Evolutionary conservation across 148 eudicot genomes (phyloP), one percentile per base, ranked within the genome.

Genomic region (Pouteria glomerata): DNA sequence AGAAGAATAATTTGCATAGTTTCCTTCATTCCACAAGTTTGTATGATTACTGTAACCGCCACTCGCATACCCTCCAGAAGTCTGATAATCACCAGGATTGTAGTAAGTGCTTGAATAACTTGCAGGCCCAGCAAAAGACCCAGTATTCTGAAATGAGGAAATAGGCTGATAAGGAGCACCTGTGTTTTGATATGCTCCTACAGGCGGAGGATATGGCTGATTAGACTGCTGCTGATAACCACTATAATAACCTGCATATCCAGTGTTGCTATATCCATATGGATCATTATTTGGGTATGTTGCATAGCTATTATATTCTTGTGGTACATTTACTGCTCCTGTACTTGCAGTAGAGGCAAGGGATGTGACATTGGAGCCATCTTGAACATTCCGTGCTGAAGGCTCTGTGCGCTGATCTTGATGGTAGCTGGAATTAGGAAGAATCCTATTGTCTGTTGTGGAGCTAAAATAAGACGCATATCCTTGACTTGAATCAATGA

Each of bases 41-140:
- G 86, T 75, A 85, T 87, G 92, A 75, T 76, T 85, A 86, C 75
- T 86, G 87, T 87, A 90, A 76, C 81, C 70, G 77, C 86, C 81
- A 84, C 89, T 91, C 47, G 90, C 57, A 71, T 88, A 89, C 77
- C 87, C 84, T 85, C 91, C 98, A 84, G 96, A 80, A 82, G 97
- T 95, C 97, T 95, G 97, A 89, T 95, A 95, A 95, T 91, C 93
- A 95, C 85, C 97, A 91, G 96, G 90, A 96, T 90, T 90, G 96
- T 92, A 90, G 82, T 96, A 90, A 96, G 99, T 96, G 93, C 89
- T 90, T 89, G 99, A 79, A 84, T 92, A 90, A 96, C 91, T 87
- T 82, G 96, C 77, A 81, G 97, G 84, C 78, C 87, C 97, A 87
- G 96, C 91, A 91, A 89, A 90, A 86, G 99, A 91, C 88, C 93